These are phyloP conservation scores for Yamadazyma atmosphaerica DNA, from an alignment of 1,139 yeast genomes.

Conservation along the genomic window DNA sequence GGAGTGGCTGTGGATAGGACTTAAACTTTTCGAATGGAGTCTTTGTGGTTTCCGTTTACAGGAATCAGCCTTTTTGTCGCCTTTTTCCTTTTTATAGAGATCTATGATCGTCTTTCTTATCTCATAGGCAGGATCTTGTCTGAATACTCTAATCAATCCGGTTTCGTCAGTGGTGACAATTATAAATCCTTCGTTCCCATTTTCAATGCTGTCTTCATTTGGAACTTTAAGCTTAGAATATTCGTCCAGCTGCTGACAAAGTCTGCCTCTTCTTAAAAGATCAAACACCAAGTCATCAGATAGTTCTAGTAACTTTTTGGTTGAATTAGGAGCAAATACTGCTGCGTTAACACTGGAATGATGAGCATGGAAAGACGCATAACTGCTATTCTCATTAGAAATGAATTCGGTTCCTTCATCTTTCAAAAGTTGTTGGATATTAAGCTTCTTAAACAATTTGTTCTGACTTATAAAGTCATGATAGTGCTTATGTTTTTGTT, in stretches of 20 bases:
- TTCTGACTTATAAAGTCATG: slow-evolving; percentile 32
- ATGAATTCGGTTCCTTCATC: slow-evolving; percentile 27
- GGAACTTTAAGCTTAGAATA: slow-evolving; percentile 6
- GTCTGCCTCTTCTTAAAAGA: slow-evolving; percentile 33
- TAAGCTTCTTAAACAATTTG: slow-evolving; percentile 30
- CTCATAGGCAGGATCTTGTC: slow-evolving; percentile 69
- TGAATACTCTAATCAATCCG: slow-evolving; percentile 73
- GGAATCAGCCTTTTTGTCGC: slow-evolving; percentile 1
- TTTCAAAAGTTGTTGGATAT: slow-evolving; percentile 22
- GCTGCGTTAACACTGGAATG: slow-evolving; percentile 74
- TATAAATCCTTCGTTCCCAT: slow-evolving; percentile 42
- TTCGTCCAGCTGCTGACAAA: slow-evolving; percentile 6
- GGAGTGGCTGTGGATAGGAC: slow-evolving; percentile 7
- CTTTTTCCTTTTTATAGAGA: slow-evolving; percentile 12
- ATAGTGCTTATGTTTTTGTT: slow-evolving; percentile 32
- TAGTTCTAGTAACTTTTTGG: slow-evolving; percentile 62
- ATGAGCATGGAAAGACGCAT: slow-evolving; percentile 77
- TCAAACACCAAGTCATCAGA: slow-evolving; percentile 83
- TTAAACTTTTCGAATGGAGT: slow-evolving; percentile 3
- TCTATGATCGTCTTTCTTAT: slow-evolving; percentile 25
- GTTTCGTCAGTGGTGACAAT: slow-evolving; percentile 75
- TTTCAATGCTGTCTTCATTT: slow-evolving; percentile 15
- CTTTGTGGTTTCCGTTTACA: background rate
- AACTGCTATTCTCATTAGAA: slow-evolving; percentile 51
- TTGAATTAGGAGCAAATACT: slow-evolving; percentile 72